These are phyloP conservation scores for Circinella minor DNA, from an alignment of 371 early-diverging fungal genomes.

Conservation along the genomic window DNA sequence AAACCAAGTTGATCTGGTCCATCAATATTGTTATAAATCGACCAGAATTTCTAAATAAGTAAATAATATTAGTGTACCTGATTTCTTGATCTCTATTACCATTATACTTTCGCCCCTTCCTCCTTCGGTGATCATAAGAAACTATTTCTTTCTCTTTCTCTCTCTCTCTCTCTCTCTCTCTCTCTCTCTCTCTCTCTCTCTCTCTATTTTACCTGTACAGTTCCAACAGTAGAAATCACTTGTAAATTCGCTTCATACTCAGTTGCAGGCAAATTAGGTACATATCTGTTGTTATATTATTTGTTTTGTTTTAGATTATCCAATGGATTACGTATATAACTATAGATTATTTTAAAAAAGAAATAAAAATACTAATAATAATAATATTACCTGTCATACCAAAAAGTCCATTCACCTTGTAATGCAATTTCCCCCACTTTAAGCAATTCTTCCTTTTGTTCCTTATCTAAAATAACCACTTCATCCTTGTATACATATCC, in stretches of 20 bases:
- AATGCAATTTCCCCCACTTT: slow-evolving; percentile 47
- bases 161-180: no score
- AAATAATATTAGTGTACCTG: no score
- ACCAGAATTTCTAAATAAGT: slow-evolving; percentile 52
- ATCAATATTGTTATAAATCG: slow-evolving; percentile 59
- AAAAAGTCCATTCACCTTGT: slow-evolving; percentile 66
- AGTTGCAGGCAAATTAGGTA: slow-evolving; percentile 53
- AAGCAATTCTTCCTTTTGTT: slow-evolving; percentile 32
- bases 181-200: neutral
- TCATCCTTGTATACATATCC: slow-evolving; percentile 38
- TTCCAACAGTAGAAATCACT: slow-evolving; percentile 59
- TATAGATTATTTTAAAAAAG: slow-evolving; percentile 1
- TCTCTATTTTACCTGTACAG: slow-evolving; percentile 57
- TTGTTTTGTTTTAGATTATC: no score
- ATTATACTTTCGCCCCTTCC: no score
- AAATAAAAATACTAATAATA: neutral
- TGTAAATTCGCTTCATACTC: slow-evolving; percentile 66
- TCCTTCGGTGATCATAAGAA: no score
- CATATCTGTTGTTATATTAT: slow-evolving; percentile 40
- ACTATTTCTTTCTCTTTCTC: neutral
- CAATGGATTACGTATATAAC: no score
- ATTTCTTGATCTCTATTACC: no score
- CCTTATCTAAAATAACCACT: slow-evolving; percentile 31
- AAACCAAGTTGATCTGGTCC: slow-evolving; percentile 54
- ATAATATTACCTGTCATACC: slow-evolving; percentile 66